Percentiles rank a stretch among this genome's conserved stretches.
Evolutionary conservation across 2,329 filamentous ascomycete genomes (phyloP).

Genomic region (Nothopassalora personata): DNA sequence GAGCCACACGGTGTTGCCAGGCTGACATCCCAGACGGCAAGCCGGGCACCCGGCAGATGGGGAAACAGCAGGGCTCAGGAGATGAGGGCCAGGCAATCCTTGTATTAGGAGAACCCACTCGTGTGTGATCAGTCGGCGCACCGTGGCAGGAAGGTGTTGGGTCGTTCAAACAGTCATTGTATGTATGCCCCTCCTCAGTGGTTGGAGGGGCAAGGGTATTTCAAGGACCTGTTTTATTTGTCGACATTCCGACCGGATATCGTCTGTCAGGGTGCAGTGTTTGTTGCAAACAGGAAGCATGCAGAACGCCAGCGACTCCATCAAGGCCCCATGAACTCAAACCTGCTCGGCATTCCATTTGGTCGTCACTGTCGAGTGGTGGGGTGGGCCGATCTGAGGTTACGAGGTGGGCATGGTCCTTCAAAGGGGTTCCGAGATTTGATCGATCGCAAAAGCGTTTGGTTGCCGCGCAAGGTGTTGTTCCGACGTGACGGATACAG

Average conservation of each 20-base stretch:
- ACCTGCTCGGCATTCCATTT: neutral
- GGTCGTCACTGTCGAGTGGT: neutral
- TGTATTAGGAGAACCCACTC: neutral
- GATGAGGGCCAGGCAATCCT: neutral
- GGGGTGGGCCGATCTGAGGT: neutral
- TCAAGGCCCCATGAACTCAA: slow-evolving; percentile 1
- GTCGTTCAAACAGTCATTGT: neutral
- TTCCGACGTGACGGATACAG: neutral
- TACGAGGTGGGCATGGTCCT: neutral
- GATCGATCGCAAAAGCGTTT: slow-evolving; percentile 5
- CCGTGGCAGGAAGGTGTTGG: neutral
- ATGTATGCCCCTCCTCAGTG: neutral
- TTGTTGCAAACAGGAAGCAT: neutral
- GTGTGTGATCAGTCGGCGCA: neutral
- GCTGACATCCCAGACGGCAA: neutral
- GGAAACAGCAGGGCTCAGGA: neutral
- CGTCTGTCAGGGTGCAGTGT: neutral
- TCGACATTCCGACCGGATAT: neutral
- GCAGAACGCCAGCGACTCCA: neutral
- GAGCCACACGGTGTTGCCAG: neutral
- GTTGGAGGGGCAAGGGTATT: neutral
- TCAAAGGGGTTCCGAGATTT: slow-evolving; percentile 3
- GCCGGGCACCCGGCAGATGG: neutral
- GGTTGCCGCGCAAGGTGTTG: neutral
- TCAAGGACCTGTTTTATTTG: neutral